These are phyloP conservation scores for Arthrobotrys musiformis DNA, from an alignment of 2,329 filamentous ascomycete species.

Conservation along the genomic window DNA sequence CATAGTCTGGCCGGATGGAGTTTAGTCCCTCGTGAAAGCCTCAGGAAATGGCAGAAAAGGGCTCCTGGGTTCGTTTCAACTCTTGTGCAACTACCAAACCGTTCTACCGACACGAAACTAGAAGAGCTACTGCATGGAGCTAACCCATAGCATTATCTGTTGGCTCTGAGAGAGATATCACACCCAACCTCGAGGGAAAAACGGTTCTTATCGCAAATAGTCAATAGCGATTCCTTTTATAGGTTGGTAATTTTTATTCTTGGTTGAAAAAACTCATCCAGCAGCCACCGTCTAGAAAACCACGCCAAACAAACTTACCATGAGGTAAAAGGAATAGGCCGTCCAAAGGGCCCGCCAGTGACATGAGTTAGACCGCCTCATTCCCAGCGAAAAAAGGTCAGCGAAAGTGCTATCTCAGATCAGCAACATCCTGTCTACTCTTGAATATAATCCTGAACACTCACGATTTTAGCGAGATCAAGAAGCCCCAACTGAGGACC, in stretches of 20 bases:
- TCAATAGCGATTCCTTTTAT: slow-evolving; percentile 49
- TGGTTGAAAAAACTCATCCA: slow-evolving; percentile 15
- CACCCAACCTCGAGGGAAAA: slow-evolving; percentile 37
- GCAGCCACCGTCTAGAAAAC: slow-evolving; percentile 3
- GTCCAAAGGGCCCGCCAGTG: background rate
- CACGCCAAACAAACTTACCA: slow-evolving; percentile 9
- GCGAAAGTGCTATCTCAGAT: background rate
- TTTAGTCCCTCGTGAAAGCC: slow-evolving; percentile 25
- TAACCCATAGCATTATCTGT: slow-evolving; percentile 48
- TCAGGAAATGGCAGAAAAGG: slow-evolving; percentile 3
- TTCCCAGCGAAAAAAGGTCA: background rate
- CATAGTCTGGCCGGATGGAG: slow-evolving; percentile 40
- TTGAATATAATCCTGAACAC: slow-evolving; percentile 3
- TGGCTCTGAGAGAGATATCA: background rate
- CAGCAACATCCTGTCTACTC: background rate
- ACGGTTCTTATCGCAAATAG: slow-evolving; percentile 49
- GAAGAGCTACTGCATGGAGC: slow-evolving; percentile 39
- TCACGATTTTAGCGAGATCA: slow-evolving; percentile 33
- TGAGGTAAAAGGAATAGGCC: background rate
- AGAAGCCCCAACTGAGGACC: slow-evolving; percentile 36
- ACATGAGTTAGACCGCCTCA: background rate
- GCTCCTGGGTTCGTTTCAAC: slow-evolving; percentile 33
- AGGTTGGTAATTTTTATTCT: slow-evolving; percentile 31
- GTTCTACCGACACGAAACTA: slow-evolving; percentile 46
- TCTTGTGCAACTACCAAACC: slow-evolving; percentile 50